Base-by-base conservation (phyloP, 352 stramenopile genomes). In the Phytophthora rubi region DNA sequence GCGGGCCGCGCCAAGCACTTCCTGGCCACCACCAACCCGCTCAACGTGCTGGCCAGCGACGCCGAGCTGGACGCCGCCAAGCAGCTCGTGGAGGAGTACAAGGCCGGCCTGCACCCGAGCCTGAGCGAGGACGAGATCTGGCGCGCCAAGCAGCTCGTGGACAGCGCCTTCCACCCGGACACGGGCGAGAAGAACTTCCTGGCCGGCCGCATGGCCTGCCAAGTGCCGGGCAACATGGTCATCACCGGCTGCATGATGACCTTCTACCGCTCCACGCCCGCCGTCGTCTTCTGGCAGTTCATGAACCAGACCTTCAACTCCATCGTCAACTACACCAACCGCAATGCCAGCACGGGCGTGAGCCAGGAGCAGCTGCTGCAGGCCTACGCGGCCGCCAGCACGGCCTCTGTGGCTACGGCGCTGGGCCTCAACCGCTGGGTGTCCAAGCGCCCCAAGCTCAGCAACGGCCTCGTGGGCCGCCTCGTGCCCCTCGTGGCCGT, bases 271-370 rank as follows among this genome's bases (percentile, higher is more conserved):
- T 91, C 82, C 23, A 92, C 83, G 30, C 87, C 87, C 28, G 85
- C 87, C 30, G 86, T 96, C 48, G 70, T 96, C 65, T 93, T 96
- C 66, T 97, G 90, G 90, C 90, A 89, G 77, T 95, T 90, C 58
- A 89, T 94, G 76, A 98, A 98, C 80, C 92, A 98, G 73, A 95
- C 85, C 18, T 98, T 97, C 71, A 98, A 98, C 77, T 94, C 90
- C 48, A 87, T 96, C 64, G 88, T 98, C 75, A 98, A 98, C 81
- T 98, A 97, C 77, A 93, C 88, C 12, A 98, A 98, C 84, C 88
- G 92, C 44, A 98, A 98, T 68, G 90, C 90, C 52, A 96, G 89
- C 53, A 95, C 88, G 53, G 88, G 88, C 47, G 88, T 97, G 8
- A 89, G 85, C 21, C 90, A 79, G 39, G 78, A 91, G 23, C 84